These are phyloP conservation scores for Cryptosporidium tyzzeri DNA, from an alignment of 169 alveolate genomes.

Conservation along the genomic window DNA sequence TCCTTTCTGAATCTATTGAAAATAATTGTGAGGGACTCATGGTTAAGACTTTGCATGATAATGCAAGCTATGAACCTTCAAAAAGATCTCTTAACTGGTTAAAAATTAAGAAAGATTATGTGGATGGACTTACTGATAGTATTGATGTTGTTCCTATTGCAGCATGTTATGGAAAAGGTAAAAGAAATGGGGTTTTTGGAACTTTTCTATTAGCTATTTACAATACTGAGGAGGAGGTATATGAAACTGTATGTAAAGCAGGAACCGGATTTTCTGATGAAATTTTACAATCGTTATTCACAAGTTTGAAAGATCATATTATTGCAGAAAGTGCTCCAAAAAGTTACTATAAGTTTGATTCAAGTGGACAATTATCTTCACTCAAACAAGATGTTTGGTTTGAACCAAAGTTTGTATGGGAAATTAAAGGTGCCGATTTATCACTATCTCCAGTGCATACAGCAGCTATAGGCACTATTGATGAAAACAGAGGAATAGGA, in stretches of 20 bases:
- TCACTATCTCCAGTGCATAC: constrained; percentile 96
- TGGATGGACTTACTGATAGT: constrained; percentile 96
- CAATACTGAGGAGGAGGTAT: constrained; percentile 94
- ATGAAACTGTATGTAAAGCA: constrained; percentile 94
- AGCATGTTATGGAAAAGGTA: constrained; percentile 95
- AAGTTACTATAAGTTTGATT: constrained; percentile 77
- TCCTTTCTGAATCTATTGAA: constrained; percentile 86
- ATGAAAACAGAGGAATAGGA: constrained; percentile 93
- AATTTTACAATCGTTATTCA: constrained; percentile 85
- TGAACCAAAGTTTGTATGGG: constrained; percentile 96
- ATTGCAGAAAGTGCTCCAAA: constrained; percentile 79
- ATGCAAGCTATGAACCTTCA: constrained; percentile 98
- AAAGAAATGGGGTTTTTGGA: constrained; percentile 95
- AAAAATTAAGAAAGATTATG: constrained; percentile 97
- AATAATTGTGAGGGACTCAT: constrained; percentile 97
- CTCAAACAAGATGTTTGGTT: constrained; percentile 90
- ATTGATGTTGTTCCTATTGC: constrained; percentile 99
- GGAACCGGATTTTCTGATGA: constrained; percentile 98
- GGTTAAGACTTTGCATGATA: constrained; percentile 95
- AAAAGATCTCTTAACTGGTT: constrained; percentile 98
- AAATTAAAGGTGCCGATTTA: constrained; percentile 96
- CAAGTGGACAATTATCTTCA: constrained; percentile 79
- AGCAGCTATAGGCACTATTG: constrained; percentile 91
- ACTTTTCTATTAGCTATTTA: constrained; percentile 96
- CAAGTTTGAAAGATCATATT: constrained; percentile 87